These are phyloP conservation scores for Sporothrix brunneoviolacea DNA, from an alignment of 2,329 filamentous ascomycete species.

Conservation along the genomic window DNA sequence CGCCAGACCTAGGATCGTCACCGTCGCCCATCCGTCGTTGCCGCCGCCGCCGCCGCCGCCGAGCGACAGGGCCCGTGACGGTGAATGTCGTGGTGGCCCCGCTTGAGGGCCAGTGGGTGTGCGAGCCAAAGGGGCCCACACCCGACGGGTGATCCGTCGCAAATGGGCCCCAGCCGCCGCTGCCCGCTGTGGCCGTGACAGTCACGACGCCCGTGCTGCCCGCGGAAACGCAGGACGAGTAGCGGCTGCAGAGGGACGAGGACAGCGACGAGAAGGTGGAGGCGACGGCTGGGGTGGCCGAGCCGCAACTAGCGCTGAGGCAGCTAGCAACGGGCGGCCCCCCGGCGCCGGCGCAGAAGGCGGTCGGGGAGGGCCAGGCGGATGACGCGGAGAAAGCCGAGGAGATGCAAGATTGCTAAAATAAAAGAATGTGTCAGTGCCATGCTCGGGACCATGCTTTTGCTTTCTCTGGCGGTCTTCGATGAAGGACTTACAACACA, in stretches of 20 bases:
- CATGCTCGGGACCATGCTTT: too few relatives aligned
- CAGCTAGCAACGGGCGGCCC: slow-evolving; percentile 23
- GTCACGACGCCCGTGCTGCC: slow-evolving; percentile 35
- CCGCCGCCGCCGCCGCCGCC: not conserved
- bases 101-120: slow-evolving; percentile 8
- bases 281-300: slow-evolving; percentile 24
- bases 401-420: slow-evolving; percentile 36
- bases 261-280: slow-evolving; percentile 31
- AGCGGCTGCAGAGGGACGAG: slow-evolving; percentile 34
- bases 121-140: not conserved
- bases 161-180: slow-evolving; percentile 13
- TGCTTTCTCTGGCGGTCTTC: too few relatives aligned
- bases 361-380: slow-evolving; percentile 27
- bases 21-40: slow-evolving; percentile 11
- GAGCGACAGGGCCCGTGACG: slow-evolving; percentile 27
- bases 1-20: slow-evolving; percentile 23
- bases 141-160: not conserved
- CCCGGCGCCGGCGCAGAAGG: slow-evolving; percentile 23
- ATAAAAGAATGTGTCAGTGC: not conserved
- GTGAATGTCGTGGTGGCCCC: slow-evolving; percentile 31
- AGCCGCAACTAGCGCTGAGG: slow-evolving; percentile 26
- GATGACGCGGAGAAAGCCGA: slow-evolving; percentile 30
- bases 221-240: slow-evolving; percentile 32
- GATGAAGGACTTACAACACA: slow-evolving; percentile 30
- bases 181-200: slow-evolving; percentile 28